These are phyloP conservation scores for Phytopythium aichiense DNA, from an alignment of 352 stramenopile species.

Conservation along the genomic window DNA sequence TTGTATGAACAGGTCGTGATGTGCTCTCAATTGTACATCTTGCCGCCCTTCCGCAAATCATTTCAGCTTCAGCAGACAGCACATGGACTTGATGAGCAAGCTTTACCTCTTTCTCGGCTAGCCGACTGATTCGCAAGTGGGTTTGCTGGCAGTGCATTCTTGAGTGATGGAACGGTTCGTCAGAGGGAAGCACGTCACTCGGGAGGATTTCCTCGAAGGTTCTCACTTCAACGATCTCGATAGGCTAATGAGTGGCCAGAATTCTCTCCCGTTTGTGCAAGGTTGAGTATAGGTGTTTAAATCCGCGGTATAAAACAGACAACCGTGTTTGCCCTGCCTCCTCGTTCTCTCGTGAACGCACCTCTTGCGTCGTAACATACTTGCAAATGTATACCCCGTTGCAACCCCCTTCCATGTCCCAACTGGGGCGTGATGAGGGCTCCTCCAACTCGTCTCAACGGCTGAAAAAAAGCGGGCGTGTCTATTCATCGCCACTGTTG, in stretches of 20 bases:
- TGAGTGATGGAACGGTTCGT: no score
- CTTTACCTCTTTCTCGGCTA: no score
- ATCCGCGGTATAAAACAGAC: neutral
- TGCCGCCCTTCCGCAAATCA: no score
- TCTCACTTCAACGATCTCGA: neutral
- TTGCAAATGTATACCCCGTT: neutral
- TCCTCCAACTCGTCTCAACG: neutral
- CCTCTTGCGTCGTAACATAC: neutral
- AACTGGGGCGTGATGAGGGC: neutral
- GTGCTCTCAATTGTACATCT: no score
- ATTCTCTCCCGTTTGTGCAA: neutral
- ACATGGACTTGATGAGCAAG: no score
- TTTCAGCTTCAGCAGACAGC: no score
- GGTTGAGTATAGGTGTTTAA: neutral
- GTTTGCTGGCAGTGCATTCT: no score
- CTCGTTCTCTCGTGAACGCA: neutral
- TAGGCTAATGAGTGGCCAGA: neutral
- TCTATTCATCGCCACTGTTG: neutral
- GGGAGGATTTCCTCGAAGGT: neutral
- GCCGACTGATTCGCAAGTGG: no score
- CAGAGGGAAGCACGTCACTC: no score
- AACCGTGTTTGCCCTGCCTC: neutral
- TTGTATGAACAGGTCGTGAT: no score
- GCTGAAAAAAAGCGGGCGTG: neutral
- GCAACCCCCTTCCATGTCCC: neutral